A percentile compares a stretch with the other conserved stretches of the same genome.
These are phyloP conservation scores for Monilinia laxa DNA, from an alignment of 2,329 filamentous ascomycete species.

Conservation along the genomic window DNA sequence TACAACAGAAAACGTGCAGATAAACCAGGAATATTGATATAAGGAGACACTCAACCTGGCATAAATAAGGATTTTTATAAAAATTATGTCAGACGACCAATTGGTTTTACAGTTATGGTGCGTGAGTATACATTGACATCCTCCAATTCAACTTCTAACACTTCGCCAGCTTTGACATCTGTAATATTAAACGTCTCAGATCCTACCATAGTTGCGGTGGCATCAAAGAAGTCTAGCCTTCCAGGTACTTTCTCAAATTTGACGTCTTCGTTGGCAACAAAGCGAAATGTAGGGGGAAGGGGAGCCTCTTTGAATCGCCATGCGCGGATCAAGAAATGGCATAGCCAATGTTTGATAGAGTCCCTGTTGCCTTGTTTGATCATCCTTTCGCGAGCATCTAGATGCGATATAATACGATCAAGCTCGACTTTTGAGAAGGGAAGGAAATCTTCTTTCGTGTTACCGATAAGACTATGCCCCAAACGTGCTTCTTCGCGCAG, in stretches of 20 bases:
- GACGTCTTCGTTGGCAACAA: slow-evolving; percentile 21
- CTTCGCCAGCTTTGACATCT: slow-evolving; percentile 50
- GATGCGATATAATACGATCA: slow-evolving; percentile 34
- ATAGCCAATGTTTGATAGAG: slow-evolving; percentile 52
- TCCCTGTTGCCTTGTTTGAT: slow-evolving; percentile 25
- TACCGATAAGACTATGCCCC: slow-evolving; percentile 42
- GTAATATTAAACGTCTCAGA: slow-evolving; percentile 21
- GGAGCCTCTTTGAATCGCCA: slow-evolving; percentile 53
- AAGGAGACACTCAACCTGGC: neutral
- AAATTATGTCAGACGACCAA: slow-evolving; percentile 34
- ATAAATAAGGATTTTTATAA: neutral
- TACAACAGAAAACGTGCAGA: neutral
- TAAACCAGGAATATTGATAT: neutral
- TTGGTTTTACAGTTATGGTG: slow-evolving; percentile 49
- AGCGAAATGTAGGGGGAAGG: slow-evolving; percentile 49
- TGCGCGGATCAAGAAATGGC: slow-evolving; percentile 59
- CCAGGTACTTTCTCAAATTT: neutral
- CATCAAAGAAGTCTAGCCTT: slow-evolving; percentile 10
- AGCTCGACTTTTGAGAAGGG: slow-evolving; percentile 37
- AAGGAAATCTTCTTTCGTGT: slow-evolving; percentile 36
- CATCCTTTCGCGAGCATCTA: slow-evolving; percentile 36
- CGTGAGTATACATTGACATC: slow-evolving; percentile 53
- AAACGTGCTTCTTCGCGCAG: slow-evolving; percentile 48
- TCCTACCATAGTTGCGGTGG: neutral
- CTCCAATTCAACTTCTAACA: slow-evolving; percentile 54